phyloP scores from a whole-genome alignment of 495 filamentous ascomycete genomes.

The Talaromyces borbonicus region DNA sequence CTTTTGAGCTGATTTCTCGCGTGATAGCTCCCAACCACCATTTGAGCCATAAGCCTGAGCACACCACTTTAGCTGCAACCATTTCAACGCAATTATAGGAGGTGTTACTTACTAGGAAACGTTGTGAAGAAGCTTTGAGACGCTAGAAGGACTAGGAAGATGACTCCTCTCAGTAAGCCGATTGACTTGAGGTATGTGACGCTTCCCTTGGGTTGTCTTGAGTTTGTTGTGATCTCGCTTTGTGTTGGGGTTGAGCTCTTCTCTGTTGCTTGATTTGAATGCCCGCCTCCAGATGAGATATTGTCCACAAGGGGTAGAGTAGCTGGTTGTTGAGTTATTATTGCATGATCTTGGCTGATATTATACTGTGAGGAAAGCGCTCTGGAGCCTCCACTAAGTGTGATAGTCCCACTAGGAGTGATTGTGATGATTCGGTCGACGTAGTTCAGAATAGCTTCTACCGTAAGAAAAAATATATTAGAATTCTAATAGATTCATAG shows the following conservation, averaged over 20 bases:
- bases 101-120: constrained; percentile 13
- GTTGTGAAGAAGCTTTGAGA: neutral
- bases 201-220: neutral
- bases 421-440: neutral
- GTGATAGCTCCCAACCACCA: constrained; percentile 27
- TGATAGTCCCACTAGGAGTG: neutral
- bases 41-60: constrained; percentile 26
- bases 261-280: neutral
- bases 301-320: neutral
- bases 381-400: neutral
- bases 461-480: neutral
- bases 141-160: neutral
- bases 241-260: neutral
- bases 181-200: constrained; percentile 39
- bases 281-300: neutral
- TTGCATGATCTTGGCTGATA: neutral
- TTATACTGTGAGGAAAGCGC: neutral
- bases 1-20: constrained; percentile 13
- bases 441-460: neutral
- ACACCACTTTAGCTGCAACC: neutral
- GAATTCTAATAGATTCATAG: neutral
- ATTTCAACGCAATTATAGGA: neutral
- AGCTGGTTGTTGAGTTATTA: neutral
- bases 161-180: constrained; percentile 34
- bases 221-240: neutral